phyloP scores from a whole-genome alignment of 139 green algal genomes.

The Chlamydomonas incerta region DNA sequence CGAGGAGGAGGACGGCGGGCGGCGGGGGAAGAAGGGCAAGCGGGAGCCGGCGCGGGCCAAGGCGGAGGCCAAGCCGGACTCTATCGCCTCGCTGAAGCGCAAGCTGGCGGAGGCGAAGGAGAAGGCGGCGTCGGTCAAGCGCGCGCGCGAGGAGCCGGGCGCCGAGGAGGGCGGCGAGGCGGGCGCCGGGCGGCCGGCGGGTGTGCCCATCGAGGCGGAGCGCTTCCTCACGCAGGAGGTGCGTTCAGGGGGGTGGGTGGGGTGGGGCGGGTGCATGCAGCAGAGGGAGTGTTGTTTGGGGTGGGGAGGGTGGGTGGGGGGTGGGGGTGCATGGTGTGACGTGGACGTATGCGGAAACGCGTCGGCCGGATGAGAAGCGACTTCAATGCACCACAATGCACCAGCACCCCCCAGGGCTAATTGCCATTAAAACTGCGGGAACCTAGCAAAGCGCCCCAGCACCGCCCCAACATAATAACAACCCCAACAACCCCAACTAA shows the following conservation, averaged over 20 bases:
- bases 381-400: no score
- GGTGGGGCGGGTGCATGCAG: neutral
- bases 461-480: neutral
- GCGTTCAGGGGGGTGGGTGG: neutral
- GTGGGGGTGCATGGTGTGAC: no score
- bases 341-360: no score
- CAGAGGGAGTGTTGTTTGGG: neutral
- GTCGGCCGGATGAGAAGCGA: no score
- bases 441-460: neutral
- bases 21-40: conserved; percentile 4
- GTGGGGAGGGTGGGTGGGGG: neutral
- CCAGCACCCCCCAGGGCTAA: no score
- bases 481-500: conserved; percentile 16
- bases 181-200: neutral
- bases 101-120: conserved; percentile 63
- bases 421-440: no score
- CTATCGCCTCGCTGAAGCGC: conserved; percentile 52
- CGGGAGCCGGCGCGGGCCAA: neutral
- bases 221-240: conserved; percentile 77
- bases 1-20: conserved; percentile 9
- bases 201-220: conserved; percentile 73
- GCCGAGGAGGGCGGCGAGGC: neutral
- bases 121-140: conserved; percentile 18
- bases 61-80: conserved; percentile 39
- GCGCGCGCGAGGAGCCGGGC: neutral